Evolutionary conservation across 768 basidiomycete species (phyloP).

Genomic region (Phanerodontia chrysosporium): DNA sequence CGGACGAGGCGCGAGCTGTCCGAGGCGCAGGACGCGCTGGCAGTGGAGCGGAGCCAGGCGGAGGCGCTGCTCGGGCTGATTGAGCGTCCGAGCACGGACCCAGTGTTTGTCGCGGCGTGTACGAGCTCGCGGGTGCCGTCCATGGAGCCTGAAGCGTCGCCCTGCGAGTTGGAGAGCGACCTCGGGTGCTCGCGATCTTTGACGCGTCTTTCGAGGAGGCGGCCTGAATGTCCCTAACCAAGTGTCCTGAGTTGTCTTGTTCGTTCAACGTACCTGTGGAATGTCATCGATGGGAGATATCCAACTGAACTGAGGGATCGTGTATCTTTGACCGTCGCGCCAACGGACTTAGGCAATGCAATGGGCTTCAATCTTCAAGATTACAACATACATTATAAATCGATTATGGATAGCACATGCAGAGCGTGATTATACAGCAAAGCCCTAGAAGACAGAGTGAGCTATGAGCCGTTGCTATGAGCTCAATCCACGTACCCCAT

Average conservation of each 20-base stretch:
- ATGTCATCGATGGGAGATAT: no score
- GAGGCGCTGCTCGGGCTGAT: not conserved
- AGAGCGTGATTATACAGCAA: not conserved
- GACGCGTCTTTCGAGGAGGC: constrained; percentile 3
- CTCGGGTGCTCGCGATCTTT: not conserved
- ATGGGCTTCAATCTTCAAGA: no score
- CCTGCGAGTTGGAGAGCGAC: not conserved
- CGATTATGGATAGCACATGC: no score
- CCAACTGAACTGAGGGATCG: no score
- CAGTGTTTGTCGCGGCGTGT: not conserved
- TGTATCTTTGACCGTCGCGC: no score
- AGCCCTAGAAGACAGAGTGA: not conserved
- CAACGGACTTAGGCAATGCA: no score
- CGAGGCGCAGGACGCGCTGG: not conserved
- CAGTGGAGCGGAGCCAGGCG: not conserved
- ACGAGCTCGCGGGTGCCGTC: not conserved
- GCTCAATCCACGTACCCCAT: constrained; percentile 38
- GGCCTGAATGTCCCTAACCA: no score
- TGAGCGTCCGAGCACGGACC: not conserved
- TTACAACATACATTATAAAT: no score
- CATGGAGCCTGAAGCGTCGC: not conserved
- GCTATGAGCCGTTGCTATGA: not conserved
- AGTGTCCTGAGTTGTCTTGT: no score
- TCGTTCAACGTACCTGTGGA: no score
- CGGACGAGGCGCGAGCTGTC: not conserved